Conservation (phyloP, 2,329 filamentous ascomycete genomes). For the Colletotrichum sansevieriae region DNA sequence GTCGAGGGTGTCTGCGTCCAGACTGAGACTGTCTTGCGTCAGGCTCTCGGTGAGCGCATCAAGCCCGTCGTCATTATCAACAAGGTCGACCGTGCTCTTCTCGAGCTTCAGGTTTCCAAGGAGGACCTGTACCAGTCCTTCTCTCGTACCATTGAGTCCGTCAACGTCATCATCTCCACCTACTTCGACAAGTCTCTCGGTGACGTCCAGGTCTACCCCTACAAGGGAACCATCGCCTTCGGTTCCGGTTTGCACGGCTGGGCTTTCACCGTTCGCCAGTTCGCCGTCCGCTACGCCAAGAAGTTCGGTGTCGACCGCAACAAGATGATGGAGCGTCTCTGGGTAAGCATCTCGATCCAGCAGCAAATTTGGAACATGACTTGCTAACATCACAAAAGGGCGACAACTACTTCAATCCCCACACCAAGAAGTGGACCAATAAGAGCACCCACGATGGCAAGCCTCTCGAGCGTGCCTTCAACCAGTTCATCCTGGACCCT, state of each 20-base stretch:
- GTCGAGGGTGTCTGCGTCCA: constrained; percentile 99
- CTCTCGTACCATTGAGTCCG: constrained; percentile 98
- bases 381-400: constrained; percentile 65
- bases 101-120: constrained; percentile 98
- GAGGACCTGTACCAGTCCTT: constrained; percentile 99
- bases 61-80: constrained; percentile 99
- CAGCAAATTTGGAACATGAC: not conserved
- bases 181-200: constrained; percentile 97
- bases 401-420: constrained; percentile 99
- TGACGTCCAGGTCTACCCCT: constrained; percentile 98
- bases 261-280: constrained; percentile 99
- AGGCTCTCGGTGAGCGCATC: constrained; percentile 99
- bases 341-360: constrained; percentile 71
- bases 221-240: constrained; percentile 98
- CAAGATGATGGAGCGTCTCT: constrained; percentile 99
- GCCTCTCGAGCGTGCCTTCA: constrained; percentile 97
- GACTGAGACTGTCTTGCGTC: constrained; percentile 99
- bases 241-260: constrained; percentile 99
- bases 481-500: constrained; percentile 99
- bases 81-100: constrained; percentile 99
- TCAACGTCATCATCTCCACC: constrained; percentile 99
- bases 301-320: constrained; percentile 99
- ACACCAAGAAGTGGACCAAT: constrained; percentile 99
- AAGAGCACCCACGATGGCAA: constrained; percentile 85
- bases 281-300: constrained; percentile 96